Base-by-base conservation (phyloP, 768 basidiomycete species). In the Harrya chromipes region DNA sequence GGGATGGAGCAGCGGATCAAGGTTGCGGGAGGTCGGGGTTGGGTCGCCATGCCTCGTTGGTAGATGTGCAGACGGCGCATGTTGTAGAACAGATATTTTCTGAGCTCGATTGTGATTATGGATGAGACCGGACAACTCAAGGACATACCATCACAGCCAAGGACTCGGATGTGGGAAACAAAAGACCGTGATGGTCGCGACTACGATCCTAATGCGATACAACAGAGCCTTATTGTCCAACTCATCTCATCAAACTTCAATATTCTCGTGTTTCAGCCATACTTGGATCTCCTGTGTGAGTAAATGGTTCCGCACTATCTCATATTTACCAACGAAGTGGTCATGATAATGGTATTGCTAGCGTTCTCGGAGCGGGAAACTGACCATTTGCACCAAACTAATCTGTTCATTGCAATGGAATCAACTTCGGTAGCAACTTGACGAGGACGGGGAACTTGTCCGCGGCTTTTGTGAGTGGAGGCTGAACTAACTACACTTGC, bases 1-100 rank as follows among this genome's bases (percentile, higher is more conserved):
- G 3, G 97, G 97, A 62, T 99, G 97, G 70, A 92, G 84, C n/a
- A 92, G 74, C 0, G 95, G 94, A 65, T 97, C 85, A 38, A 98
- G 80, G 70, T 99, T 99, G 45, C 97, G 79, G 8, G 89, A 89
- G 4, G 84, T 83, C 0, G 94, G 95, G 0, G 88, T 89, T 13
- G 90, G 87, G 60, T 94, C 90, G 20, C 92, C 90, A 10, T 80
- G 83, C 13, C 89, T 77, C 27, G 74, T 68, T 12, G 92, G 89
- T 4, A 92, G 72, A 70, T 92, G 87, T 1, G 74, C 69, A 26
- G 85, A 78, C 4, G 84, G 85, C 13, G 84, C 85, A 81, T 91
- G 91, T 61, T 93, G 88, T 2, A 94, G 76, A 24, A 92, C 88
- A 21, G 82, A 83, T 38, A 94, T 89, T 85, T 89, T 90, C 90